phyloP scores from a whole-genome alignment of 257 asterid genomes.

The Solanum pinnatisectum region DNA sequence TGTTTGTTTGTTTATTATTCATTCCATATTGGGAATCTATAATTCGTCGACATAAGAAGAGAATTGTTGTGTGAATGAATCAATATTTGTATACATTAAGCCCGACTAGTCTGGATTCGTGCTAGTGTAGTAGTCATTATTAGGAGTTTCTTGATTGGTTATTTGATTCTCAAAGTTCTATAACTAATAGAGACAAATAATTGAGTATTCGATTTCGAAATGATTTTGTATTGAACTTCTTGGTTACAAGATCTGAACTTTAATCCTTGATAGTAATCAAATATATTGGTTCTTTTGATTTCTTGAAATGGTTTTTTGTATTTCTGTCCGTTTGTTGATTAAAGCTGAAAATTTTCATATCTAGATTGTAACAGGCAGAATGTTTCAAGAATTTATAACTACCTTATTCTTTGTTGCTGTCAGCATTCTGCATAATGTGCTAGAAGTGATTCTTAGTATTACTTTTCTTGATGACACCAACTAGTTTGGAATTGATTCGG shows the following conservation, averaged over 20 bases:
- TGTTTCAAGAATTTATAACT: not conserved
- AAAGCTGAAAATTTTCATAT: not conserved
- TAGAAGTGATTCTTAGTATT: not conserved
- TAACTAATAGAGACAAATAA: not conserved
- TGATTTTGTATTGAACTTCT: not conserved
- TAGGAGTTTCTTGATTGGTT: not conserved
- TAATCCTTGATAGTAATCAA: not conserved
- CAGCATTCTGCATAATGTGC: not conserved
- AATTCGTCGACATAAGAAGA: not conserved
- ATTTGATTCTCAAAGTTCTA: not conserved
- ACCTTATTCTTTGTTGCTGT: not conserved
- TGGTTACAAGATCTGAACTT: not conserved
- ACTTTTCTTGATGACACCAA: not conserved
- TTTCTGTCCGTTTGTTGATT: not conserved
- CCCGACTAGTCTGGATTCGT: not conserved
- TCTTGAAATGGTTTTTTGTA: not conserved
- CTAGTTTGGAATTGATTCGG: not conserved
- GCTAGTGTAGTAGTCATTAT: not conserved
- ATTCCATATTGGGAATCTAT: not conserved
- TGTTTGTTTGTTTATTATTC: not conserved
- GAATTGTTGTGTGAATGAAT: not conserved
- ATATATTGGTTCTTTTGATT: not conserved
- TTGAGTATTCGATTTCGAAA: not conserved
- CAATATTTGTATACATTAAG: not conserved
- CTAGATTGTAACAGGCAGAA: not conserved